Evolutionary conservation across 2,329 filamentous ascomycete species (phyloP), one percentile per base, ranked within the genome.

Genomic region (Diaporthe capsici): DNA sequence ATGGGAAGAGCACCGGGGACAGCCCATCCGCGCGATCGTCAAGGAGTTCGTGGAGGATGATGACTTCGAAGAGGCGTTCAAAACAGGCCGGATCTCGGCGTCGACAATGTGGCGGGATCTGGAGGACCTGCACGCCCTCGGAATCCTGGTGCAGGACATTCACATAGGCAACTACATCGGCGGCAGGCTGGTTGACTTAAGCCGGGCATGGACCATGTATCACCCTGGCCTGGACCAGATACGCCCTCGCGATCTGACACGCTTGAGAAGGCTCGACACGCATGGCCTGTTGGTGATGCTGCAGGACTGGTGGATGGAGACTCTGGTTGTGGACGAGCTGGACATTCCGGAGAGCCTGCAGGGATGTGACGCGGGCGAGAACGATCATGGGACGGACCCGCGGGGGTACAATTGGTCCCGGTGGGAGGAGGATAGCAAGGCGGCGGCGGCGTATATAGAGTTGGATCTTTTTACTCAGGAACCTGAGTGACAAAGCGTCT

Each of bases 11-110:
- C 60, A 65, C n/a, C 39, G 39, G 42, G 65, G 53, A 17, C 65
- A 72, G 5, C 77, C 77, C 5, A 65, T 78, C 61, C 72, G 73
- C 5, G 76, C 73, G 9, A 77, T 77, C 42, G 76, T 76, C 53
- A 78, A 78, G 60, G 63, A 75, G 4, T 17, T 76, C 9, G 61
- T 51, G 10, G 63, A 73, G 25, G 9, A 20, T 8, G 34, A 68
- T 2, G 25, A 25, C 37, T 13, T 39, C 60, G 60, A 39, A 17
- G 39, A 44, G 37, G 20, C 34, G 8, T 65, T 72, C 61, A 34
- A 53, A 1, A 25, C 39, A 3, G 51, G 28, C 3, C 47, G 75
- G 37, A 17, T 70, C 37, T 39, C 22, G 3, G 15, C 55, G 9
- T 10, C 15, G 0, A 25, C 37, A 15, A 68, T 76, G 60, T 77